Base-by-base conservation (phyloP, 352 stramenopile species). In the Albugo candida region DNA sequence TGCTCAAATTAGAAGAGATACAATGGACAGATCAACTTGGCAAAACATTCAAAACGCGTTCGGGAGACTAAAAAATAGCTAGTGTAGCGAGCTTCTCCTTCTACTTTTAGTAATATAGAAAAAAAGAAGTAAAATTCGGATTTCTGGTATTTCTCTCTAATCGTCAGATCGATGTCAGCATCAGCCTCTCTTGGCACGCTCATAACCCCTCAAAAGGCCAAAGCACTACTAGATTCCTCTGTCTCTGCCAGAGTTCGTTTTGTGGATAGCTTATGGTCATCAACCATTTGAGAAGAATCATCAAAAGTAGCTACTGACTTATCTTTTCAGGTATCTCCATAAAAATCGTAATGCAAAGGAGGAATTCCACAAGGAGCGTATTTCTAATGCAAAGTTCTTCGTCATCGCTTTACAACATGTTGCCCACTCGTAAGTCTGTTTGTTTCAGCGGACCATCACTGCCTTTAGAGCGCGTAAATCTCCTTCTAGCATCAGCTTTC, bases 321-420 rank as follows among this genome's bases (percentile, higher is more conserved):
- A 36, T 20, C 1, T 13, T 5, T 49, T 13, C 51, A 54, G 55
- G 55, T 87, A 87, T 51, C 46, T 87, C 41, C 72, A 87, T 59
- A 74, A 80, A 56, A 71, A 52, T 47, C 71, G 75, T 59, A 72
- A 83, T 42, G 67, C 62, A 13, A 63, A 60, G 54, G 45, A 53
- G 8, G 75, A 87, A 52, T 87, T 83, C 45, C 52, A 46, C 5
- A 11, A 50, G 13, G 64, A 83, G 59, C 64, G 75, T 1, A 45
- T 97, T 21, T 76, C 77, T 0, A 72, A 74, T 27, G 83, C 87
- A 10, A 57, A 67, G 27, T 96, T 91, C 61, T 96, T 61, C 50
- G 12, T 81, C 70, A 2, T 71, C 62, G n/a, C 55, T 89, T 40
- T 79, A 79, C 52, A 79, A 94, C 58, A 92, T 89, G 74, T 52